Percentiles rank a stretch among this genome's conserved stretches.
Conservation (phyloP, 2,329 filamentous ascomycete genomes). For the Colletotrichum simmondsii region DNA sequence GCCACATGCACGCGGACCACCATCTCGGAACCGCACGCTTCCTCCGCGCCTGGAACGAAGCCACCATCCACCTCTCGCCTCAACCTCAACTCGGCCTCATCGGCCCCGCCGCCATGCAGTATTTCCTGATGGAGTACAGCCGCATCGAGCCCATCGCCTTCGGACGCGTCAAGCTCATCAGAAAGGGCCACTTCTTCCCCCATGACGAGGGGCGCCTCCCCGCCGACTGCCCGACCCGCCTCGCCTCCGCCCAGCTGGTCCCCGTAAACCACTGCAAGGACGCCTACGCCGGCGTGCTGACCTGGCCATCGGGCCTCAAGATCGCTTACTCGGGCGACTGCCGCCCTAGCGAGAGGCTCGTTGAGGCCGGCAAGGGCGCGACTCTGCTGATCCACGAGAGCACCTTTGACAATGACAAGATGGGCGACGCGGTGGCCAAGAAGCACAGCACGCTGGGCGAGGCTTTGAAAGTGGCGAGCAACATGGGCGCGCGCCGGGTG, state of each 20-base stretch:
- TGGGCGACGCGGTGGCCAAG: conserved; percentile 83
- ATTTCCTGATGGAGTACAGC: conserved; percentile 83
- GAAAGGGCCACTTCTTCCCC: not conserved
- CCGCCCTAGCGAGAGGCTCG: conserved; percentile 79
- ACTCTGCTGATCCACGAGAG: conserved; percentile 95
- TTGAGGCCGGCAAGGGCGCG: conserved; percentile 74
- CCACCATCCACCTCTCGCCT: conserved; percentile 49
- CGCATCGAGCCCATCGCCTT: conserved; percentile 82
- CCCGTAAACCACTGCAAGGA: conserved; percentile 82
- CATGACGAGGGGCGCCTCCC: conserved; percentile 46
- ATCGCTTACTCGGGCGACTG: conserved; percentile 96
- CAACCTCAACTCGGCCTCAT: conserved; percentile 69
- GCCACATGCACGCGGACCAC: conserved; percentile 95
- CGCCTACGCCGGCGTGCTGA: conserved; percentile 80
- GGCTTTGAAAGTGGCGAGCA: conserved; percentile 79
- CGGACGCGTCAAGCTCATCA: conserved; percentile 54
- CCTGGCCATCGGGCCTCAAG: conserved; percentile 83
- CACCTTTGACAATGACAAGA: conserved; percentile 90
- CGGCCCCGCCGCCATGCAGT: conserved; percentile 76
- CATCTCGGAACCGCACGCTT: conserved; percentile 86
- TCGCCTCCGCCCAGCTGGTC: conserved; percentile 75
- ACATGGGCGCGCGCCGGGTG: conserved; percentile 83
- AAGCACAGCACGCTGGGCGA: conserved; percentile 91
- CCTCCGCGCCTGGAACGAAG: conserved; percentile 83
- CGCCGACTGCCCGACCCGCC: conserved; percentile 62